Conservation (phyloP, 169 alveolate genomes). For the Babesia ovis region DNA sequence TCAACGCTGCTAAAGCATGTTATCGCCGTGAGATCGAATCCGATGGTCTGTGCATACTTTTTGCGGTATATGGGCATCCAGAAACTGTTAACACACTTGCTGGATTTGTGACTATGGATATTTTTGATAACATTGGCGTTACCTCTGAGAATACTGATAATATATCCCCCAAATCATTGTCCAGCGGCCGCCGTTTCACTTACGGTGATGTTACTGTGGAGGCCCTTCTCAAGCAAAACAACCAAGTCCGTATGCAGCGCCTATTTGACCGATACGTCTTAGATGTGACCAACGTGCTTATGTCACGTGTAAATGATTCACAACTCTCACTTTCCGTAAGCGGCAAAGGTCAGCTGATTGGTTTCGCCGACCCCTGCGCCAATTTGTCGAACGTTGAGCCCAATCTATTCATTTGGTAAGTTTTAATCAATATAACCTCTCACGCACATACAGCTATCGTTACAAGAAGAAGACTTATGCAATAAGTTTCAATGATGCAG, state of each 20-base stretch:
- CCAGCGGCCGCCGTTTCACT: background rate
- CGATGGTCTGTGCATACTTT: slow-evolving; percentile 47
- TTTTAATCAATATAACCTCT: background rate
- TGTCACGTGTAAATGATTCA: slow-evolving; percentile 62
- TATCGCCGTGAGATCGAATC: slow-evolving; percentile 30
- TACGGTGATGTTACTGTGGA: slow-evolving; percentile 28
- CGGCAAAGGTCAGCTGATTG: slow-evolving; percentile 54
- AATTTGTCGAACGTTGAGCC: slow-evolving; percentile 26
- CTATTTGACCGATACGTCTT: slow-evolving; percentile 20
- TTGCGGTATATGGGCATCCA: slow-evolving; percentile 70
- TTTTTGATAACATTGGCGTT: slow-evolving; percentile 1
- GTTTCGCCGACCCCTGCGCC: slow-evolving; percentile 66
- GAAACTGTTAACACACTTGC: slow-evolving; percentile 17
- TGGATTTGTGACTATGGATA: slow-evolving; percentile 25
- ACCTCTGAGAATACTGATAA: background rate
- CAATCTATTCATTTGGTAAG: slow-evolving; percentile 45
- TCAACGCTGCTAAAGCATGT: slow-evolving; percentile 4
- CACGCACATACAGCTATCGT: slow-evolving; percentile 34
- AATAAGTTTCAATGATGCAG: slow-evolving; percentile 23
- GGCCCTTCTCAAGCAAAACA: slow-evolving; percentile 22
- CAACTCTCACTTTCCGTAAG: slow-evolving; percentile 26
- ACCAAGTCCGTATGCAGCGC: slow-evolving; percentile 7
- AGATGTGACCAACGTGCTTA: slow-evolving; percentile 64
- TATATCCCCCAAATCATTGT: background rate
- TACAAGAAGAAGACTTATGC: slow-evolving; percentile 26